phyloP scores from a whole-genome alignment of 2,329 filamentous ascomycete species.

The Botryotinia globosa region DNA sequence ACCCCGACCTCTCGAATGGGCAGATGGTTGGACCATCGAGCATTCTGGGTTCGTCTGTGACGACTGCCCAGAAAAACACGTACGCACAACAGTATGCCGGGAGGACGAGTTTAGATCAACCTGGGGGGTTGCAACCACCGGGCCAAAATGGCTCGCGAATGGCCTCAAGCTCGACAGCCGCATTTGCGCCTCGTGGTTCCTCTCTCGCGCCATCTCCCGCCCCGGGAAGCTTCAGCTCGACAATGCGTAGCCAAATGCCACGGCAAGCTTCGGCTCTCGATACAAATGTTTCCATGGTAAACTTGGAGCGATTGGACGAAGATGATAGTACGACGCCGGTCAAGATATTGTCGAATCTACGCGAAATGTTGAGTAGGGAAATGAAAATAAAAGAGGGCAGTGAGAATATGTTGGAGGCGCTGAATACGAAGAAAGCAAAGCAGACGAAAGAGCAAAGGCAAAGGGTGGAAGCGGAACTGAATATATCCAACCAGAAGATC shows the following conservation, averaged over 20 bases:
- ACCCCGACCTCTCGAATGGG: slow-evolving; percentile 35
- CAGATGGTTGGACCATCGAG: slow-evolving; percentile 41
- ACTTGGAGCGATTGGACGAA: slow-evolving; percentile 60
- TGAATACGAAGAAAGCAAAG: slow-evolving; percentile 93
- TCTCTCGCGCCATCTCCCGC: slow-evolving; percentile 69
- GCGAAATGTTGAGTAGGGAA: slow-evolving; percentile 88
- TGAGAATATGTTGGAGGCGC: slow-evolving; percentile 93
- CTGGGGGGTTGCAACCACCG: slow-evolving; percentile 50
- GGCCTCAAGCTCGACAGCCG: slow-evolving; percentile 53
- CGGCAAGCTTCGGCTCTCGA: slow-evolving; percentile 61
- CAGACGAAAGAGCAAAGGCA: slow-evolving; percentile 83
- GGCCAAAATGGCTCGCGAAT: slow-evolving; percentile 48
- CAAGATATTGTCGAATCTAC: slow-evolving; percentile 70
- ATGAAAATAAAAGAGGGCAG: slow-evolving; percentile 97
- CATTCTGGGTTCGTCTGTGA: slow-evolving; percentile 54
- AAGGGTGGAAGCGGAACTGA: slow-evolving; percentile 83
- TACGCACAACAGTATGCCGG: slow-evolving; percentile 45
- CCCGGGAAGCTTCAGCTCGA: slow-evolving; percentile 85
- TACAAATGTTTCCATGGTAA: slow-evolving; percentile 47
- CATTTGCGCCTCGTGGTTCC: slow-evolving; percentile 63
- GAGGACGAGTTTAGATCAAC: slow-evolving; percentile 55
- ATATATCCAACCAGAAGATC: slow-evolving; percentile 75
- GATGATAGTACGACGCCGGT: slow-evolving; percentile 61
- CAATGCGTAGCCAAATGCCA: slow-evolving; percentile 69
- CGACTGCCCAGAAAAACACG: slow-evolving; percentile 53